Evolutionary conservation across 2,329 filamentous ascomycete species (phyloP).

Genomic region (Aureobasidium vineae): DNA sequence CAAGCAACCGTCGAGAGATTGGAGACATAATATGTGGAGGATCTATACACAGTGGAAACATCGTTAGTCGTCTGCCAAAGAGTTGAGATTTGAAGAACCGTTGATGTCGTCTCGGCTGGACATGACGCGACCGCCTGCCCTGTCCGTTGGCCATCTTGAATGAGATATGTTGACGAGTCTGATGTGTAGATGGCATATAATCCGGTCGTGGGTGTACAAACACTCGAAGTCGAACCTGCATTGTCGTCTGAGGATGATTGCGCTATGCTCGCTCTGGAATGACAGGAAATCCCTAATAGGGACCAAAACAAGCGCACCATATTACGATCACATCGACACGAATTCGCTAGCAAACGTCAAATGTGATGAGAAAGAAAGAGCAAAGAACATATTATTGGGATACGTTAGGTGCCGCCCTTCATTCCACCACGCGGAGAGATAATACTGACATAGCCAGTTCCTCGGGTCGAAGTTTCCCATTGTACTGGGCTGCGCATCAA

Average conservation of each 20-base stretch:
- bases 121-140: background rate
- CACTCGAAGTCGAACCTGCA: background rate
- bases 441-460: background rate
- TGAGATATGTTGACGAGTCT: conserved; percentile 14
- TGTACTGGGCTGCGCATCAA: background rate
- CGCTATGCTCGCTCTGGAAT: background rate
- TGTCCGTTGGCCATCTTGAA: background rate
- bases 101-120: background rate
- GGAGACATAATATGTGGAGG: conserved; percentile 23
- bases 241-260: background rate
- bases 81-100: conserved; percentile 19
- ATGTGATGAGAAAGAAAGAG: background rate
- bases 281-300: conserved; percentile 7
- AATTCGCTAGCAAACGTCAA: background rate
- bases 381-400: background rate
- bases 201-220: conserved; percentile 1
- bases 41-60: conserved; percentile 23
- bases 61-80: conserved; percentile 21
- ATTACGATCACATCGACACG: background rate
- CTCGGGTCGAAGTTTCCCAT: background rate
- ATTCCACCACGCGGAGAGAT: conserved; percentile 2
- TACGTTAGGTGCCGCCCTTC: background rate
- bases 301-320: background rate
- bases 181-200: conserved; percentile 21
- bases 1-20: conserved; percentile 19